Evolutionary conservation across 805 yeast genomes (phyloP).

Genomic region (Teunomyces stri): DNA sequence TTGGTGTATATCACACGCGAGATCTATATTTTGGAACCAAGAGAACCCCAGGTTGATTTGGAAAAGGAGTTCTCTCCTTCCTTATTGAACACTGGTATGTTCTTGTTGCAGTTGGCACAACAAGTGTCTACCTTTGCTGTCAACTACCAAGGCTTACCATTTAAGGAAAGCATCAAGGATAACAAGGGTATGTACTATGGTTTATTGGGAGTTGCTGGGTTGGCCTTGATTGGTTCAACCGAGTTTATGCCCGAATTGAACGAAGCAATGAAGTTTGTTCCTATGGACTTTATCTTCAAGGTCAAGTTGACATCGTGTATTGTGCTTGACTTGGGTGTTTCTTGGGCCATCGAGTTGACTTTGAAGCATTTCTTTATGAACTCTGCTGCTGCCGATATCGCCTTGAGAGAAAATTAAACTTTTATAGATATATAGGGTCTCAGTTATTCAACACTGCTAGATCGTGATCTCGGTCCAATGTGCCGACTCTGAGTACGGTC

Average conservation of each 20-base stretch:
- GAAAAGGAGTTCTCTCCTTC: slow-evolving; percentile 89
- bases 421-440: not conserved
- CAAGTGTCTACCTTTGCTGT: slow-evolving; percentile 98
- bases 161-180: slow-evolving; percentile 84
- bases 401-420: slow-evolving; percentile 38
- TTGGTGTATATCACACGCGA: slow-evolving; percentile 79
- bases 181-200: slow-evolving; percentile 98
- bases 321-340: slow-evolving; percentile 69
- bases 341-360: slow-evolving; percentile 76
- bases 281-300: slow-evolving; percentile 75
- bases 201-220: slow-evolving; percentile 80
- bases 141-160: slow-evolving; percentile 95
- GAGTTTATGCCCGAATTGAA: slow-evolving; percentile 94
- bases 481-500: slow-evolving; percentile 24
- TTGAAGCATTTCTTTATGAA: slow-evolving; percentile 87
- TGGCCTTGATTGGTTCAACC: slow-evolving; percentile 89
- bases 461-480: slow-evolving; percentile 28
- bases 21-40: slow-evolving; percentile 86
- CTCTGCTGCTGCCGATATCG: slow-evolving; percentile 89
- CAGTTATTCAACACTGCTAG: slow-evolving; percentile 13
- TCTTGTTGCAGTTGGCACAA: slow-evolving; percentile 89
- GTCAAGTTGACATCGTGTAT: slow-evolving; percentile 70
- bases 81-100: slow-evolving; percentile 92
- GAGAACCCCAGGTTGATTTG: slow-evolving; percentile 84
- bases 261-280: slow-evolving; percentile 87